These are phyloP conservation scores for Calocera cornea DNA, from an alignment of 768 basidiomycete genomes.

Conservation along the genomic window DNA sequence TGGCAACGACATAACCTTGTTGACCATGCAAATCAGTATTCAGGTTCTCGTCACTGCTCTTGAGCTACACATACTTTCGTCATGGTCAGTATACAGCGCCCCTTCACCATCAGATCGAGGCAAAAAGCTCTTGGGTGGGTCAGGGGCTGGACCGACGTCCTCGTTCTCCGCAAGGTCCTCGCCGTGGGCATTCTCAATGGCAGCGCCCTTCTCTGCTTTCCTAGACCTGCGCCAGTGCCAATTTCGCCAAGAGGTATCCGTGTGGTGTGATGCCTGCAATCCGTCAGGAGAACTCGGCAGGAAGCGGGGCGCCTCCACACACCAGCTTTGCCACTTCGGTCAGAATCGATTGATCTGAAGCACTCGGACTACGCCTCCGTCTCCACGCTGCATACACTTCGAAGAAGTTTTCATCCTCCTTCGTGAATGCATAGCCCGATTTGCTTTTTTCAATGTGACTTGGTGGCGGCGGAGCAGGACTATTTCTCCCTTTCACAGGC, in stretches of 20 bases:
- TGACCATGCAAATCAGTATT: not conserved
- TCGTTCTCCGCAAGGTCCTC: not conserved
- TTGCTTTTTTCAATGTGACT: not conserved
- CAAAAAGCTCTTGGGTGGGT: not conserved
- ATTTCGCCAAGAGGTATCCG: not conserved
- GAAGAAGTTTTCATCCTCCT: not conserved
- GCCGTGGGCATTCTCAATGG: not conserved
- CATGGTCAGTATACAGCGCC: not conserved
- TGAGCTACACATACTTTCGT: not conserved
- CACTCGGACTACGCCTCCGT: not conserved
- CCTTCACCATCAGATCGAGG: not conserved
- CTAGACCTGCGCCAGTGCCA: not conserved
- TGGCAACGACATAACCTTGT: not conserved
- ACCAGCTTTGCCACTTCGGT: not conserved
- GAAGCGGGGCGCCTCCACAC: not conserved
- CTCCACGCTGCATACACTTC: not conserved
- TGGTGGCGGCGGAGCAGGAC: not conserved
- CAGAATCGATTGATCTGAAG: not conserved
- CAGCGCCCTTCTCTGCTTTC: not conserved
- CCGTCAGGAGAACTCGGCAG: not conserved
- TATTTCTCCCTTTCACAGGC: not conserved
- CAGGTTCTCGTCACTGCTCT: not conserved
- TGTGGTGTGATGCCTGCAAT: not conserved
- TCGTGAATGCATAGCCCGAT: not conserved
- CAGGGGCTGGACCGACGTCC: not conserved